Evolutionary conservation across 2,329 filamentous ascomycete species (phyloP).

Genomic region (Xylaria sp.): DNA sequence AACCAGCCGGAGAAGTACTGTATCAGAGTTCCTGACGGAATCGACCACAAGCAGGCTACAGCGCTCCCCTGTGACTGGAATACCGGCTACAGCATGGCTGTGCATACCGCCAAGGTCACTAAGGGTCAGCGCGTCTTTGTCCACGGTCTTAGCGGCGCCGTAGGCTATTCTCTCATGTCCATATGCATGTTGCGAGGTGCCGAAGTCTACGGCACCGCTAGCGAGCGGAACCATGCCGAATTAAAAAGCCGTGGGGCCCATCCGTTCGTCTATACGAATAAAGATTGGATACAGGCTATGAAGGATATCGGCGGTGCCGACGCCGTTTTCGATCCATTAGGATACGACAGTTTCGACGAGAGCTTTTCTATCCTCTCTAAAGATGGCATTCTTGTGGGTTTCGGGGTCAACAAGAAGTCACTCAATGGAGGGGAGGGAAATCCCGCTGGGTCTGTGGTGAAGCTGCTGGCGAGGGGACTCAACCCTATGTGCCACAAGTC

Average conservation of each 20-base stretch:
- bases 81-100: conserved; percentile 48
- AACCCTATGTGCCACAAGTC: background rate
- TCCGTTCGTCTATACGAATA: conserved; percentile 55
- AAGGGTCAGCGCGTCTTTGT: conserved; percentile 55
- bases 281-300: conserved; percentile 55
- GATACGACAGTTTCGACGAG: conserved; percentile 57
- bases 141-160: conserved; percentile 57
- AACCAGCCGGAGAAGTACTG: conserved; percentile 55
- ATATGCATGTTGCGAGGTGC: conserved; percentile 52
- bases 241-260: conserved; percentile 47
- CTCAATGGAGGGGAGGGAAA: conserved; percentile 36
- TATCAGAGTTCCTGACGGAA: conserved; percentile 47
- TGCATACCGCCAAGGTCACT: conserved; percentile 45
- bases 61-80: conserved; percentile 54
- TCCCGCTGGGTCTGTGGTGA: conserved; percentile 35
- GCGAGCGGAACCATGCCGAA: conserved; percentile 50
- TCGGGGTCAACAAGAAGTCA: conserved; percentile 45
- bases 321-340: conserved; percentile 45
- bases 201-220: conserved; percentile 56
- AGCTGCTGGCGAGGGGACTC: conserved; percentile 31
- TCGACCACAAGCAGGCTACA: conserved; percentile 49
- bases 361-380: conserved; percentile 50
- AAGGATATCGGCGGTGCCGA: conserved; percentile 51
- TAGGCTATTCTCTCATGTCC: conserved; percentile 51
- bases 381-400: conserved; percentile 48